A percentile compares a stretch with the other conserved stretches of the same genome.
phyloP scores from a whole-genome alignment of 345 rosid species.

The Ceriops zippeliana region DNA sequence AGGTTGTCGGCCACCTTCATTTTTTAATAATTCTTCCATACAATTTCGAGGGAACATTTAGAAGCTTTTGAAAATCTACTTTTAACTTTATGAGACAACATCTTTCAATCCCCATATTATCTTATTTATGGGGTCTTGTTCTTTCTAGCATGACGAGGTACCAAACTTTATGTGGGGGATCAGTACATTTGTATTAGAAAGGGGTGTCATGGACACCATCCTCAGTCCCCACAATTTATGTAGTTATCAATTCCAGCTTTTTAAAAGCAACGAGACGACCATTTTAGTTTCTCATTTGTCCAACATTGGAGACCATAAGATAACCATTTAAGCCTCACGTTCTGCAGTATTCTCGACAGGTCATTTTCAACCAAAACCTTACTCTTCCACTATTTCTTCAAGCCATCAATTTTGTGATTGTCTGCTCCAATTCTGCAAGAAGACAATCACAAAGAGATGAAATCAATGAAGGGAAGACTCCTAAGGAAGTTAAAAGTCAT shows the following conservation, averaged over 20 bases:
- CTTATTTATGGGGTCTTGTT: background rate
- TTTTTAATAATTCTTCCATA: background rate
- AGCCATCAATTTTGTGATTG: background rate
- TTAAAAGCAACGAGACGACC: slow-evolving; percentile 30
- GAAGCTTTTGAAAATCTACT: no score
- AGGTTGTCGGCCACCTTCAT: no score
- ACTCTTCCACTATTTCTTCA: slow-evolving; percentile 7
- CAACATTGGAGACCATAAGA: slow-evolving; percentile 26
- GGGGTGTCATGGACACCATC: slow-evolving; percentile 5
- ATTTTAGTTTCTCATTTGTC: slow-evolving; percentile 25
- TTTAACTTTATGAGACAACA: no score
- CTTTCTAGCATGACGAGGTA: slow-evolving; percentile 15
- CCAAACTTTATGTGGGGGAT: slow-evolving; percentile 17
- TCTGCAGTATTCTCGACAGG: slow-evolving; percentile 4
- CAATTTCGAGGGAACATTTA: background rate
- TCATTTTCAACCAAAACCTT: slow-evolving; percentile 10
- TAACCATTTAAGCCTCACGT: slow-evolving; percentile 15
- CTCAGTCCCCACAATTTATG: slow-evolving; percentile 25
- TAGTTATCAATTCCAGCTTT: slow-evolving; percentile 29
- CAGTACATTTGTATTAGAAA: slow-evolving; percentile 18
- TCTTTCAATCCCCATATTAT: no score
- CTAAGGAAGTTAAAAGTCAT: slow-evolving; percentile 55
- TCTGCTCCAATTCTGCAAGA: slow-evolving; percentile 7
- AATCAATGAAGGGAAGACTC: slow-evolving; percentile 60
- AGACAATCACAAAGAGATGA: slow-evolving; percentile 35